Evolutionary conservation across 2,329 filamentous ascomycete genomes (phyloP).

Genomic region (Mycosphaerella arachidis): DNA sequence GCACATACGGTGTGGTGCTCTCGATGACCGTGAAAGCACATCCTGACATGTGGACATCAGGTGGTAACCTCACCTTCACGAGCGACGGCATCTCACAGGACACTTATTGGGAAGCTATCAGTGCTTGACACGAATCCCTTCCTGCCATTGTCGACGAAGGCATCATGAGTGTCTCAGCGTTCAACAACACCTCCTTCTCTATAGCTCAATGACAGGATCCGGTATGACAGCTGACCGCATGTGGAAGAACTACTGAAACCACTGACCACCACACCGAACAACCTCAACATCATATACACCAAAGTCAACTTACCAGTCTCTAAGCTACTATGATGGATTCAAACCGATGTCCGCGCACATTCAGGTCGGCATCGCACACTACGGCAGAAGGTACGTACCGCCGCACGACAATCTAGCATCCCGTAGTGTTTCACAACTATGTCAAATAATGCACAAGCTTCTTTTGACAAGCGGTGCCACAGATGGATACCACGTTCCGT

Average conservation of each 20-base stretch:
- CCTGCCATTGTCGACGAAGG: slow-evolving; percentile 50
- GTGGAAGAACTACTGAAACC: slow-evolving; percentile 46
- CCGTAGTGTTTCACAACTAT: too few species aligned
- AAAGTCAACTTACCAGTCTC: slow-evolving; percentile 2
- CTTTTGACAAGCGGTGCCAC: too few species aligned
- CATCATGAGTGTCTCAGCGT: slow-evolving; percentile 47
- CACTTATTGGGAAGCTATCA: slow-evolving; percentile 37
- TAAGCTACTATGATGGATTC: slow-evolving; percentile 5
- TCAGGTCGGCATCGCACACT: slow-evolving; percentile 9
- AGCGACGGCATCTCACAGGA: slow-evolving; percentile 17
- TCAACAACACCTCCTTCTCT: slow-evolving; percentile 48
- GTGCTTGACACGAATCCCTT: slow-evolving; percentile 45
- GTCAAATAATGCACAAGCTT: too few species aligned
- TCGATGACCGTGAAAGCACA: slow-evolving; percentile 54
- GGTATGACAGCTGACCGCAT: slow-evolving; percentile 44
- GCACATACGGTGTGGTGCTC: slow-evolving; percentile 52
- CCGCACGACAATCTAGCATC: not conserved
- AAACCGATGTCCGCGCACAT: slow-evolving; percentile 6
- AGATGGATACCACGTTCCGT: slow-evolving; percentile 7
- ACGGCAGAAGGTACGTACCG: slow-evolving; percentile 3
- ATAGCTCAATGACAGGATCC: slow-evolving; percentile 47
- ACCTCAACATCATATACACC: slow-evolving; percentile 34
- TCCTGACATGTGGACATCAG: slow-evolving; percentile 41
- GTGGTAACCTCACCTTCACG: slow-evolving; percentile 44
- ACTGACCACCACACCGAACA: slow-evolving; percentile 40